Percentiles rank a stretch among this genome's conserved stretches.
phyloP scores from a whole-genome alignment of 2,329 filamentous ascomycete genomes.

The Clarireedia paspali region DNA sequence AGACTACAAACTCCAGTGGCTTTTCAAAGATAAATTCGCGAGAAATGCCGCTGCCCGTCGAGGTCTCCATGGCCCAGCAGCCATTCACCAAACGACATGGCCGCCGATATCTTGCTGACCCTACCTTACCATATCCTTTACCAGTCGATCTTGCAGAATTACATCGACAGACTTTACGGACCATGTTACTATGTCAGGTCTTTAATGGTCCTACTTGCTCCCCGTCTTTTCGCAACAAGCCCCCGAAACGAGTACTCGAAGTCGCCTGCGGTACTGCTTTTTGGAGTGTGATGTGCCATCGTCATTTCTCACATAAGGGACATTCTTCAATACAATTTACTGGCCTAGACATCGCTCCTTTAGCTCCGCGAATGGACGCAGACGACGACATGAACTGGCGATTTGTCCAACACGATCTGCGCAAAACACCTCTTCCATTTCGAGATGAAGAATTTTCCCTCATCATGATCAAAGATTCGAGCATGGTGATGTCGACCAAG shows the following conservation, averaged over 20 bases:
- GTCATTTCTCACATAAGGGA: slow-evolving; percentile 64
- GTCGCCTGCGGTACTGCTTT: slow-evolving; percentile 81
- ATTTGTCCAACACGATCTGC: slow-evolving; percentile 82
- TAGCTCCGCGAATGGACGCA: slow-evolving; percentile 54
- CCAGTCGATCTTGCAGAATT: slow-evolving; percentile 82
- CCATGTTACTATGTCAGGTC: slow-evolving; percentile 71
- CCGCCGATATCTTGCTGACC: slow-evolving; percentile 74
- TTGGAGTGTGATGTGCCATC: slow-evolving; percentile 84
- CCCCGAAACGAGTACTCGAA: slow-evolving; percentile 74
- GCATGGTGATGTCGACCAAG: slow-evolving; percentile 54
- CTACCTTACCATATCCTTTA: slow-evolving; percentile 67
- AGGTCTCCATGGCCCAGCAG: slow-evolving; percentile 27
- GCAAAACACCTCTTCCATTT: slow-evolving; percentile 69
- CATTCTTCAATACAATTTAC: slow-evolving; percentile 67
- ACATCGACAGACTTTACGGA: slow-evolving; percentile 79
- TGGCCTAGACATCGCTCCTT: slow-evolving; percentile 71
- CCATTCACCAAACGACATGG: slow-evolving; percentile 69
- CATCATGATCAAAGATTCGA: slow-evolving; percentile 80
- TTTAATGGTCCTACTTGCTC: slow-evolving; percentile 76
- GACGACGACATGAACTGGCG: slow-evolving; percentile 76
- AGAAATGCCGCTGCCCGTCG: slow-evolving; percentile 15
- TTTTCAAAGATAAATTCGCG: slow-evolving; percentile 23
- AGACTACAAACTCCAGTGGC: slow-evolving; percentile 22
- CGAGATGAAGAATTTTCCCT: slow-evolving; percentile 75
- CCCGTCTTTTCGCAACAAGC: slow-evolving; percentile 54